phyloP scores from a whole-genome alignment of 2,329 filamentous ascomycete species.

The Talaromyces sp. region DNA sequence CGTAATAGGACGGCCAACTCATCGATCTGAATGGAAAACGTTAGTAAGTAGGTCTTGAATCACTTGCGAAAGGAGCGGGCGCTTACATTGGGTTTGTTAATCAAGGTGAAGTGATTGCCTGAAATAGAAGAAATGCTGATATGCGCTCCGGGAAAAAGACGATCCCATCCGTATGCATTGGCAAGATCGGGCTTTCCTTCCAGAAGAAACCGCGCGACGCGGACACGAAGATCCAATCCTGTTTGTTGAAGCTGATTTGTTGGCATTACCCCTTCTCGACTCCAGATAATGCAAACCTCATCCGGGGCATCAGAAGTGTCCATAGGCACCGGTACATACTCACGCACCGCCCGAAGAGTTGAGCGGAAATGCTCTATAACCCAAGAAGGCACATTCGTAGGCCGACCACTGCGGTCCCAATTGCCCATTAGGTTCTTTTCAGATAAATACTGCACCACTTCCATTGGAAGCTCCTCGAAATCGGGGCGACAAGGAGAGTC shows the following conservation, averaged over 20 bases:
- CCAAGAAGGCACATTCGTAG: slow-evolving; percentile 33
- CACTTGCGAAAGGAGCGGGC: not conserved
- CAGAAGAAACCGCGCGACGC: slow-evolving; percentile 11
- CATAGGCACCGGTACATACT: slow-evolving; percentile 11
- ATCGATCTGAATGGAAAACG: not conserved
- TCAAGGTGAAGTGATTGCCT: slow-evolving; percentile 10
- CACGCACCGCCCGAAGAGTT: slow-evolving; percentile 5
- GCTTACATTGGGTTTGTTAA: slow-evolving; percentile 2
- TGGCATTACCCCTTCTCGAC: slow-evolving; percentile 19
- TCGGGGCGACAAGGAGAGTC: slow-evolving; percentile 54
- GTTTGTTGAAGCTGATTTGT: slow-evolving; percentile 18
- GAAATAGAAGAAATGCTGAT: slow-evolving; percentile 30
- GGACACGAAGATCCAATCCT: slow-evolving; percentile 17
- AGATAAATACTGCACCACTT: slow-evolving; percentile 19
- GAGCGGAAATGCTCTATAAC: slow-evolving; percentile 14
- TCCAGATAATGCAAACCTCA: slow-evolving; percentile 10
- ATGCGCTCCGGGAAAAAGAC: slow-evolving; percentile 1
- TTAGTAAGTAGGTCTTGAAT: not conserved
- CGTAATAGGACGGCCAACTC: not conserved
- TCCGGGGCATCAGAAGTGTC: slow-evolving; percentile 25
- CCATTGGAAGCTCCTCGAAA: not conserved
- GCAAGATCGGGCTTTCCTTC: not conserved
- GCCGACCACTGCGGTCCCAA: slow-evolving; percentile 23
- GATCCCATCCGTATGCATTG: slow-evolving; percentile 3
- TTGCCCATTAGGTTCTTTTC: slow-evolving; percentile 44